phyloP scores from a whole-genome alignment of 192 early-diverging fungal species.

The Kickxella alabastrina region DNA sequence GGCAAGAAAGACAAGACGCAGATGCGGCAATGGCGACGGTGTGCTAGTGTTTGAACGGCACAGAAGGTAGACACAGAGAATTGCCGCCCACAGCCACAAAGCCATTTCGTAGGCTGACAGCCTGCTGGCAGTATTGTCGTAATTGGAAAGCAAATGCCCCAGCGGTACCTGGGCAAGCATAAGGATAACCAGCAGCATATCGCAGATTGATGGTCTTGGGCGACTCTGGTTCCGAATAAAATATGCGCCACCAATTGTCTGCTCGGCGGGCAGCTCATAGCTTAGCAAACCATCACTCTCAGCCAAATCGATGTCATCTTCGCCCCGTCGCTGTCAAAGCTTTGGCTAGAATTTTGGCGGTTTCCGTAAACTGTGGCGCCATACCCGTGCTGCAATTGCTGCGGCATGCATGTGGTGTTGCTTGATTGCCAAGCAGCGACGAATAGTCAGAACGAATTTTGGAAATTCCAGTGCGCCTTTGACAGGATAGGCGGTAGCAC shows the following conservation, averaged over 20 bases:
- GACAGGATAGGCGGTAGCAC: slow-evolving; percentile 7
- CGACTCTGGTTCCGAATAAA: background rate
- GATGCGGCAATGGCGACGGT: slow-evolving; percentile 46
- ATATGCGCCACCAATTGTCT: background rate
- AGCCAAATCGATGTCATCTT: slow-evolving; percentile 8
- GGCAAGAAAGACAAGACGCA: slow-evolving; percentile 33
- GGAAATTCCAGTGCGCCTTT: background rate
- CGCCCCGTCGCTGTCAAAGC: slow-evolving; percentile 6
- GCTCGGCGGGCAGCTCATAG: background rate
- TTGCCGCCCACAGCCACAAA: slow-evolving; percentile 37
- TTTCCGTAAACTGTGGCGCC: slow-evolving; percentile 1
- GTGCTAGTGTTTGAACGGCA: slow-evolving; percentile 8
- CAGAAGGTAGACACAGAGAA: slow-evolving; percentile 31
- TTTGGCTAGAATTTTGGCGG: background rate
- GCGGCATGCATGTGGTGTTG: background rate
- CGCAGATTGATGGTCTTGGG: slow-evolving; percentile 22
- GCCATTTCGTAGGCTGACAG: slow-evolving; percentile 11
- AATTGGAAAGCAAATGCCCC: slow-evolving; percentile 6
- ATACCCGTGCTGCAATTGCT: slow-evolving; percentile 5
- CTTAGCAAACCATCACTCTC: background rate
- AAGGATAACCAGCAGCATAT: slow-evolving; percentile 19
- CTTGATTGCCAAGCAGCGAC: slow-evolving; percentile 6
- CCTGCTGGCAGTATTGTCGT: background rate
- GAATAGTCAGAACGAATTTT: background rate
- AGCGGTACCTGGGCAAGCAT: slow-evolving; percentile 15